These are phyloP conservation scores for Apiospora koreana DNA, from an alignment of 2,329 filamentous ascomycete genomes.

Conservation along the genomic window DNA sequence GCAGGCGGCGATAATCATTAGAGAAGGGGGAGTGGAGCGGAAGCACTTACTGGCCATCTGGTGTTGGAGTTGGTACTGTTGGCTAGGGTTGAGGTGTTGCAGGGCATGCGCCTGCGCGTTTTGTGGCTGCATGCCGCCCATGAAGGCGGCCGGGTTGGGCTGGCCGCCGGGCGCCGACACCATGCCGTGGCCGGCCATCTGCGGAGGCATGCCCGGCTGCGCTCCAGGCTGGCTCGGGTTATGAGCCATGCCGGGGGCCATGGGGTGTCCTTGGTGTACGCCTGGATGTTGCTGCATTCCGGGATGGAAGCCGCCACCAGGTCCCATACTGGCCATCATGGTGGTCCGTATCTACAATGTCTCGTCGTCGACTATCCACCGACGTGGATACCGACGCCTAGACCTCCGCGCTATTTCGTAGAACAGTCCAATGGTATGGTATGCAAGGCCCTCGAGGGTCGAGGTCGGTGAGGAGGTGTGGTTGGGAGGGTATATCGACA, in stretches of 20 bases:
- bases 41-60: slow-evolving; percentile 35
- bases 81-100: slow-evolving; percentile 69
- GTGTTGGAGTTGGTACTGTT: slow-evolving; percentile 39
- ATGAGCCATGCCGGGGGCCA: slow-evolving; percentile 64
- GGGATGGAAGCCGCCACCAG: slow-evolving; percentile 64
- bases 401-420: slow-evolving; percentile 48
- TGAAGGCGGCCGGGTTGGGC: slow-evolving; percentile 72
- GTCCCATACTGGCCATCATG: slow-evolving; percentile 73
- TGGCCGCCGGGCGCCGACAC: slow-evolving; percentile 72
- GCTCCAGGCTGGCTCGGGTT: slow-evolving; percentile 70
- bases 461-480: slow-evolving; percentile 13
- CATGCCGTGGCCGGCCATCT: slow-evolving; percentile 65
- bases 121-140: slow-evolving; percentile 73
- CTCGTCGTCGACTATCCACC: slow-evolving; percentile 54
- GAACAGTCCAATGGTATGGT: slow-evolving; percentile 18
- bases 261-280: slow-evolving; percentile 65
- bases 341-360: slow-evolving; percentile 39
- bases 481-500: background rate
- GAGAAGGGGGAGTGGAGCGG: background rate
- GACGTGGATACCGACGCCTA: slow-evolving; percentile 58
- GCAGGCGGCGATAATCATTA: background rate
- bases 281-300: slow-evolving; percentile 72
- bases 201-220: slow-evolving; percentile 67
- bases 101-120: slow-evolving; percentile 69
- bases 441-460: slow-evolving; percentile 14